Base-by-base conservation (phyloP, 768 basidiomycete genomes). In the Tephrocybe sp. region DNA sequence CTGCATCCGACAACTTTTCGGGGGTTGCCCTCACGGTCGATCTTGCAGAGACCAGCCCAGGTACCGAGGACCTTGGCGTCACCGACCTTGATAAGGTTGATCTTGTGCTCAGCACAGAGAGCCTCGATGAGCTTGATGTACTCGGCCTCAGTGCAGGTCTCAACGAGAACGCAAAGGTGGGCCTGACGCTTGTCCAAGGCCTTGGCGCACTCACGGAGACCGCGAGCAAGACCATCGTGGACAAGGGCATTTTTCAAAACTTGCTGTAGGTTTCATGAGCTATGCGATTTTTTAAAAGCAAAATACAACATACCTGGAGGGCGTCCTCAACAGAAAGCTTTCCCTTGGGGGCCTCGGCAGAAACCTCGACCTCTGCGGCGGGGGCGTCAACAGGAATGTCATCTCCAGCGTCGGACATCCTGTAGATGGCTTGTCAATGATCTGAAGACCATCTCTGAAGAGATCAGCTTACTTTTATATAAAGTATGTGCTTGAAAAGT, bases 71-170 rank as follows among this genome's bases (percentile, higher is more conserved):
- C 84, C 77, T 99, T 99, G 66, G 92, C 89, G 72, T 98, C 96
- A 63, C 91, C 91, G 60, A 95, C 92, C 77, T 98, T 98, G 91
- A 99, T 98, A 58, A 99, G 78, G 80, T 94, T 93, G 78, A 98
- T 98, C 75, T 95, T 96, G 85, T 98, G 95, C 78, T 97, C 94
- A 56, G 92, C 89, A 70, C 96, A 98, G 68, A 99, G 92, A 45
- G 96, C 96, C 77, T 98, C 95, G 61, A 99, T 97, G 78, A 99
- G 92, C 80, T 98, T 98, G 84, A 97, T 91, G 82, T 99, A 98
- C 75, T 98, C 96, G 60, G 95, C 91, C 77, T 98, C 96, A 47
- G 90, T 94, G 81, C 94, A 97, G 51, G 93, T 93, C 84, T 99
- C 96, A 68, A 98, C 95, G 65, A 99, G 87, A 55, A 99, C 95